Evolutionary conservation across 106 monocot species (phyloP).

Genomic region (Agapanthus africanus): DNA sequence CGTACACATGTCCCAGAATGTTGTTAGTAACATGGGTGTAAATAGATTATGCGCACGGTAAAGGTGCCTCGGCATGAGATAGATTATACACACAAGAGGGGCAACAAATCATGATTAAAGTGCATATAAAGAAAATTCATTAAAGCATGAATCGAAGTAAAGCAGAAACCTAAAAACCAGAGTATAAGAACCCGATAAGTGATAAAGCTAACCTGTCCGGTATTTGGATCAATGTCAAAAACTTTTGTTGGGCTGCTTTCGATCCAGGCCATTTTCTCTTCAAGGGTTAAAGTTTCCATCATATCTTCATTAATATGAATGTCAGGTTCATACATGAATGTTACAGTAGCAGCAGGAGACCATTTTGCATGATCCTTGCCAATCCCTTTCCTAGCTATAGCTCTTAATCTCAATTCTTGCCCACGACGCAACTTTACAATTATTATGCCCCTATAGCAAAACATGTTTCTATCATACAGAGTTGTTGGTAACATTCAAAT

Average conservation of each 20-base stretch:
- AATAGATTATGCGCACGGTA: not conserved
- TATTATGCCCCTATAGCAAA: conserved; percentile 72
- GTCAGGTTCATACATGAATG: conserved; percentile 96
- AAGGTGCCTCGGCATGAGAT: too few species aligned
- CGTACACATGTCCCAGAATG: too few species aligned
- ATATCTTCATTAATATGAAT: conserved; percentile 92
- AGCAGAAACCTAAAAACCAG: not conserved
- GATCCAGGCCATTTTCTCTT: conserved; percentile 66
- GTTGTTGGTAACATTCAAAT: not conserved
- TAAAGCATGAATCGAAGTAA: not conserved
- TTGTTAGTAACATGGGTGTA: not conserved
- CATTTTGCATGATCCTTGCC: conserved; percentile 99
- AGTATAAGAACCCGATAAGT: not conserved
- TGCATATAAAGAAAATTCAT: conserved; percentile 1
- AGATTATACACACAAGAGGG: too few species aligned
- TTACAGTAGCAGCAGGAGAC: conserved; percentile 96
- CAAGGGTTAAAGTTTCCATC: conserved; percentile 78
- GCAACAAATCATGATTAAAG: not conserved
- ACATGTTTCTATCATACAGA: not conserved
- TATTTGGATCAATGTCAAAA: conserved; percentile 68
- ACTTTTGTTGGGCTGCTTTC: conserved; percentile 97
- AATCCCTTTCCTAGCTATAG: conserved; percentile 96
- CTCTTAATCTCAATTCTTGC: conserved; percentile 87
- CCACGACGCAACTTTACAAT: conserved; percentile 96
- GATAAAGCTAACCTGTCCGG: conserved; percentile 52